These are phyloP conservation scores for Solanum verrucosum DNA, from an alignment of 257 asterid species.

Conservation along the genomic window DNA sequence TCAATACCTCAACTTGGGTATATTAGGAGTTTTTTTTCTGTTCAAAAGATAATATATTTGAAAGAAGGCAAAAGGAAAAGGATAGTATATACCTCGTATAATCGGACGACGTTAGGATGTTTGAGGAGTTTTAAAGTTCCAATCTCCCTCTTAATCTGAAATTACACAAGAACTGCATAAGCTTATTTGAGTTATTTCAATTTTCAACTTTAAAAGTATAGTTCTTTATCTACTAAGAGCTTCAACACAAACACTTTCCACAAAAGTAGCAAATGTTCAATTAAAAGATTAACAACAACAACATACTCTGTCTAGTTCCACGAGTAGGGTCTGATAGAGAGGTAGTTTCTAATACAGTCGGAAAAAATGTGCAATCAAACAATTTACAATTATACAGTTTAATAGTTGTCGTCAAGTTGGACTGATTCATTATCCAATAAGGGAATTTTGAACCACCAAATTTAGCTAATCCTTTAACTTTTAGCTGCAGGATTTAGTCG, in stretches of 20 bases:
- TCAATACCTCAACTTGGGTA: neutral
- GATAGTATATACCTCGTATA: constrained; percentile 51
- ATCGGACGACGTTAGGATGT: constrained; percentile 88
- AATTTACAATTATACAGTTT: neutral
- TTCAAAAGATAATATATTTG: neutral
- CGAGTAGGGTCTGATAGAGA: neutral
- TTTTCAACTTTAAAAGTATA: neutral
- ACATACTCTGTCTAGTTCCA: neutral
- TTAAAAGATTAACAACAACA: neutral
- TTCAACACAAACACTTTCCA: neutral
- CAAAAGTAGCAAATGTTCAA: neutral
- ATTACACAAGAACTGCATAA: neutral
- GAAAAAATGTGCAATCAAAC: neutral
- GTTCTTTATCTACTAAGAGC: neutral
- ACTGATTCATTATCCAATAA: neutral
- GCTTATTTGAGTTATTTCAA: neutral
- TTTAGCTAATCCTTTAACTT: neutral
- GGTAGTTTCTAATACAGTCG: neutral
- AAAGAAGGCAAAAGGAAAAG: neutral
- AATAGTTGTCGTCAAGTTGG: neutral
- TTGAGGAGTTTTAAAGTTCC: constrained; percentile 87
- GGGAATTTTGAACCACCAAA: neutral
- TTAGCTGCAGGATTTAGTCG: neutral
- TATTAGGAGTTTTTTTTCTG: neutral
- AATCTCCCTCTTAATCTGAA: constrained; percentile 94